These are phyloP conservation scores for Pouteria glomerata DNA, from an alignment of 148 eudicot species.

Conservation along the genomic window DNA sequence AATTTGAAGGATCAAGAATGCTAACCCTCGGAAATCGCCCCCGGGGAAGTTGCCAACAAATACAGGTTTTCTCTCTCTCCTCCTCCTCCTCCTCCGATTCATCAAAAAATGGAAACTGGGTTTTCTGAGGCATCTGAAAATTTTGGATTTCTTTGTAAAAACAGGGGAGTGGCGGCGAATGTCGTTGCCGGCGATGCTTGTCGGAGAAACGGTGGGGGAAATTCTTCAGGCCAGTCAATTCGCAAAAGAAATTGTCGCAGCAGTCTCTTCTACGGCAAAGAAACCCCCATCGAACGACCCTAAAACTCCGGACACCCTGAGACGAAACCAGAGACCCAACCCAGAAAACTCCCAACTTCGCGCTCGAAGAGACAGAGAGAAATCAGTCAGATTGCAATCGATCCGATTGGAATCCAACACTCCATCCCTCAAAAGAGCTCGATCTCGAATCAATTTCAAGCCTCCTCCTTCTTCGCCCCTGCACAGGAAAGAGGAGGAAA, in stretches of 20 bases:
- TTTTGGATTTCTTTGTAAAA: neutral
- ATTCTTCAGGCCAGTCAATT: slow-evolving; percentile 65
- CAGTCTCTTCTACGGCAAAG: slow-evolving; percentile 19
- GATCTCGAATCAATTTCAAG: slow-evolving; percentile 74
- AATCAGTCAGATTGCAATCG: slow-evolving; percentile 41
- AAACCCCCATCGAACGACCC: slow-evolving; percentile 46
- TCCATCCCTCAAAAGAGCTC: slow-evolving; percentile 47
- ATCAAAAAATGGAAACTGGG: neutral
- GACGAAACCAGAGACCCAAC: slow-evolving; percentile 33
- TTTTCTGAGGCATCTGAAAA: no score
- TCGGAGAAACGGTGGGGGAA: slow-evolving; percentile 82
- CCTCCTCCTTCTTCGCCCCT: slow-evolving; percentile 26
- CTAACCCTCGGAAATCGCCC: slow-evolving; percentile 59
- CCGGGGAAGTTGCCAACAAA: slow-evolving; percentile 55
- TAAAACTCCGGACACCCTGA: slow-evolving; percentile 55
- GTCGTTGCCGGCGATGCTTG: slow-evolving; percentile 86
- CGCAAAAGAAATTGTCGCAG: slow-evolving; percentile 45
- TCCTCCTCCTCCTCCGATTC: slow-evolving; percentile 13
- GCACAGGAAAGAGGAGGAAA: slow-evolving; percentile 23
- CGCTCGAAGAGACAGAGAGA: slow-evolving; percentile 66
- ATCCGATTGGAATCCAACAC: slow-evolving; percentile 33
- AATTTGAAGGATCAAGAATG: slow-evolving; percentile 45
- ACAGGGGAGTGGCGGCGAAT: slow-evolving; percentile 82
- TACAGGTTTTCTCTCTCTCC: slow-evolving; percentile 37
- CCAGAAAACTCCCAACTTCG: slow-evolving; percentile 45